phyloP scores from a whole-genome alignment of 768 basidiomycete genomes.

The Psilocybe subaeruginosa region DNA sequence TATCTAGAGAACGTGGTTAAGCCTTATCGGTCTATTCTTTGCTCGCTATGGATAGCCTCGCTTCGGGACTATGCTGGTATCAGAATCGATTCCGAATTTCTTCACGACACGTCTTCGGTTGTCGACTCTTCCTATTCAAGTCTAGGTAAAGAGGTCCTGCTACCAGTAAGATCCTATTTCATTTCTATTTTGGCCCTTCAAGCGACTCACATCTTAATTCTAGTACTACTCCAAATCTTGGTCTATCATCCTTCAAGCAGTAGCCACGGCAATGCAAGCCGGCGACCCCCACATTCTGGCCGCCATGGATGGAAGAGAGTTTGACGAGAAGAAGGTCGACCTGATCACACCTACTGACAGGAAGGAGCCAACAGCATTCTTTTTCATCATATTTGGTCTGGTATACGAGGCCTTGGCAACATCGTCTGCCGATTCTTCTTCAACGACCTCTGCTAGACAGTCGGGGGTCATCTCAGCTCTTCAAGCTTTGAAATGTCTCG shows the following conservation, averaged over 20 bases:
- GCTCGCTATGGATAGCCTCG: slow-evolving; percentile 85
- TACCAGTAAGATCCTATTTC: slow-evolving; percentile 68
- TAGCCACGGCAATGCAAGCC: slow-evolving; percentile 77
- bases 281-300: slow-evolving; percentile 69
- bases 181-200: not conserved
- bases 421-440: slow-evolving; percentile 62
- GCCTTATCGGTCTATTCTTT: slow-evolving; percentile 75
- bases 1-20: slow-evolving; percentile 84
- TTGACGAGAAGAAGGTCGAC: slow-evolving; percentile 23
- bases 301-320: slow-evolving; percentile 81
- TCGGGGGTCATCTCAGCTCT: slow-evolving; percentile 63
- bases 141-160: slow-evolving; percentile 85
- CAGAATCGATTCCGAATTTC: slow-evolving; percentile 84
- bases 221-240: slow-evolving; percentile 91
- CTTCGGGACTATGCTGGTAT: slow-evolving; percentile 93
- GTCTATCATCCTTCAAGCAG: slow-evolving; percentile 82
- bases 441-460: slow-evolving; percentile 41
- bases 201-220: not conserved
- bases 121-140: slow-evolving; percentile 86
- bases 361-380: slow-evolving; percentile 76
- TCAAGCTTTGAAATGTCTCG: slow-evolving; percentile 78
- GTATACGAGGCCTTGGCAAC: slow-evolving; percentile 85
- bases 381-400: slow-evolving; percentile 91
- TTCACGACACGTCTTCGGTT: slow-evolving; percentile 74
- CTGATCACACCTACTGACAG: slow-evolving; percentile 32